phyloP scores from a whole-genome alignment of 2,329 filamentous ascomycete species.

The Ascochyta fabae region DNA sequence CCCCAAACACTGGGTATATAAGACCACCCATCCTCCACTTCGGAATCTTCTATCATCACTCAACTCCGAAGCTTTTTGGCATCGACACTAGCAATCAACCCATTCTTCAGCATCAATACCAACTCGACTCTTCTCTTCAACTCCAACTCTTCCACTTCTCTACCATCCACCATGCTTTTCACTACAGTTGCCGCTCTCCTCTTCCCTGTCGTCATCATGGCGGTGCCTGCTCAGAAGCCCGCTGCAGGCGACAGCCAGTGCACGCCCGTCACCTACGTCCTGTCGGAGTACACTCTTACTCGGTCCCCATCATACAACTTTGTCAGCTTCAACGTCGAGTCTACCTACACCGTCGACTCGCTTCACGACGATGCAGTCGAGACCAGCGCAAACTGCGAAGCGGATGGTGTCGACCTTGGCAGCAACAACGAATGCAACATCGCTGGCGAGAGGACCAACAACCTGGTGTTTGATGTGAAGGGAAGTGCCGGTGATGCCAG shows the following conservation, averaged over 20 bases:
- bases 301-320: slow-evolving; percentile 18
- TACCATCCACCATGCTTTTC: slow-evolving; percentile 20
- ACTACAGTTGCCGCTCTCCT: slow-evolving; percentile 21
- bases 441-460: slow-evolving; percentile 19
- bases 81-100: slow-evolving; percentile 6
- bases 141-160: not conserved
- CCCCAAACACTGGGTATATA: slow-evolving; percentile 2
- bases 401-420: slow-evolving; percentile 21
- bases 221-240: slow-evolving; percentile 17
- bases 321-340: slow-evolving; percentile 37
- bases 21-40: not conserved
- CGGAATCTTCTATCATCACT: slow-evolving; percentile 2
- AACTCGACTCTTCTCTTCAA: not conserved
- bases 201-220: slow-evolving; percentile 27
- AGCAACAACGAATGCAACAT: slow-evolving; percentile 31
- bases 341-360: slow-evolving; percentile 24
- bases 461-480: slow-evolving; percentile 32
- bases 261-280: slow-evolving; percentile 33
- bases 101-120: slow-evolving; percentile 12
- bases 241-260: slow-evolving; percentile 23
- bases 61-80: slow-evolving; percentile 2
- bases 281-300: slow-evolving; percentile 31
- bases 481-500: slow-evolving; percentile 24
- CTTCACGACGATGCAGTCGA: slow-evolving; percentile 27
- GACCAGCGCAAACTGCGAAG: slow-evolving; percentile 27